These are phyloP conservation scores for Pholiota conissans DNA, from an alignment of 768 basidiomycete genomes.

Conservation along the genomic window DNA sequence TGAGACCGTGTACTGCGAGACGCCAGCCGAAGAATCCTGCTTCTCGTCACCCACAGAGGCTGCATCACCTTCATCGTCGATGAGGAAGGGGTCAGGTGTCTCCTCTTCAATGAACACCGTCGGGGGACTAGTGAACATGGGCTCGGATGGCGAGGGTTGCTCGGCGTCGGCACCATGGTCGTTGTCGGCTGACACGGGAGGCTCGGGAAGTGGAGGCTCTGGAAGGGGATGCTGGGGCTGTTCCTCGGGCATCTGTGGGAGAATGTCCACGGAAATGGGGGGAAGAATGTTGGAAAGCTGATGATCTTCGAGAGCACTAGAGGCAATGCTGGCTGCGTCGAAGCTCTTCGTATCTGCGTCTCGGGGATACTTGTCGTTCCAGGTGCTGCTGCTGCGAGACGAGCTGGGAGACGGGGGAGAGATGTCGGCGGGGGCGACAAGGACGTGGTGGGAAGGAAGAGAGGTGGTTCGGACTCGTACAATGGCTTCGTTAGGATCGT, in stretches of 20 bases:
- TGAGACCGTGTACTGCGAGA: conserved; percentile 33
- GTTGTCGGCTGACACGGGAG: background rate
- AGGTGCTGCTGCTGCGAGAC: conserved; percentile 8
- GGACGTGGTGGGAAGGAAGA: conserved; percentile 33
- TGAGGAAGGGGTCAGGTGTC: conserved; percentile 60
- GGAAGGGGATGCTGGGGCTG: background rate
- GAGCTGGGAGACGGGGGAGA: conserved; percentile 7
- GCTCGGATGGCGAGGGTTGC: conserved; percentile 14
- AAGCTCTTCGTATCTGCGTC: conserved; percentile 8
- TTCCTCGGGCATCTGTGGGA: conserved; percentile 11
- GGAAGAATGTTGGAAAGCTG: conserved; percentile 9
- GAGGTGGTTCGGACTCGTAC: conserved; percentile 19
- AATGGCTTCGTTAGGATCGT: conserved; percentile 16
- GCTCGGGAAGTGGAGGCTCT: background rate
- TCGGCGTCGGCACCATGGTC: no score
- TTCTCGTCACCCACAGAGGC: conserved; percentile 39
- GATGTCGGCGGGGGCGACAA: conserved; percentile 31
- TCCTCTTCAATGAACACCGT: conserved; percentile 40
- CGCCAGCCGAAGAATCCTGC: conserved; percentile 24
- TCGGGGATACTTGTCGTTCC: conserved; percentile 14
- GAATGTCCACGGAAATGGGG: conserved; percentile 7
- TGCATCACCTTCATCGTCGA: conserved; percentile 53
- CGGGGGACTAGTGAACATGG: conserved; percentile 28
- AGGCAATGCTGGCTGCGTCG: conserved; percentile 7
- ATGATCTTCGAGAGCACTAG: conserved; percentile 5